phyloP scores from a whole-genome alignment of 768 basidiomycete genomes.

The Mycena leptocephala region DNA sequence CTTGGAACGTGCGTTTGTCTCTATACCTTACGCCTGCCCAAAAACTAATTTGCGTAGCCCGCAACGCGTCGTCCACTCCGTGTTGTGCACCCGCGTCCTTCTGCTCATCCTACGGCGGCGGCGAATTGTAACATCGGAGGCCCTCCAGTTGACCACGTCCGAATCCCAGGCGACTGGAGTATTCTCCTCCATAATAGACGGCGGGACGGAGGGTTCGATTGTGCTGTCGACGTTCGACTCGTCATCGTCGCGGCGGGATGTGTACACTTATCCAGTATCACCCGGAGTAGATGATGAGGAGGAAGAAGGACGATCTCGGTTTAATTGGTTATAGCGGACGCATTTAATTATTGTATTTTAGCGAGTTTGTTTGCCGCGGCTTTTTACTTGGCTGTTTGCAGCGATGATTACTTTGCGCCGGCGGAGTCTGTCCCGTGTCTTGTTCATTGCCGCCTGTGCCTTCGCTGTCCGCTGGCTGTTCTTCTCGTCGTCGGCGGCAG shows the following conservation, averaged over 20 bases:
- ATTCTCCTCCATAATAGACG: conserved; percentile 27
- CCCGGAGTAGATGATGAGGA: conserved; percentile 17
- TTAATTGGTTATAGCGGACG: conserved; percentile 24
- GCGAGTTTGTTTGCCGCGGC: neutral
- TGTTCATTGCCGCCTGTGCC: conserved; percentile 51
- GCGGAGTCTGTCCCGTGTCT: conserved; percentile 63
- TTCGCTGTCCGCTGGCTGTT: conserved; percentile 58
- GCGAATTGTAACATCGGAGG: conserved; percentile 35
- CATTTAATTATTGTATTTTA: conserved; percentile 17
- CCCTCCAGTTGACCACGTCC: conserved; percentile 37
- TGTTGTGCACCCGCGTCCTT: conserved; percentile 60
- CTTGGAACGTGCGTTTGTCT: conserved; percentile 53
- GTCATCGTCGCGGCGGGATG: conserved; percentile 6
- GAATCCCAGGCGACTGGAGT: conserved; percentile 7
- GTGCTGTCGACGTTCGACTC: conserved; percentile 17
- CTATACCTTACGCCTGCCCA: neutral
- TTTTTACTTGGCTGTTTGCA: neutral
- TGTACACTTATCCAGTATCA: conserved; percentile 21
- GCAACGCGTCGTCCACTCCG: conserved; percentile 61
- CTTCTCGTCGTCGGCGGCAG: conserved; percentile 49
- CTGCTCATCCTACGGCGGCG: conserved; percentile 56
- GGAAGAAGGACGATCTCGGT: neutral
- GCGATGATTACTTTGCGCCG: conserved; percentile 61
- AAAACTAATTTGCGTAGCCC: conserved; percentile 42
- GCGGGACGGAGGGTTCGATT: neutral